Evolutionary conservation across 257 asterid species (phyloP), one percentile per base, ranked within the genome.

Genomic region (Rehmannia glutinosa): DNA sequence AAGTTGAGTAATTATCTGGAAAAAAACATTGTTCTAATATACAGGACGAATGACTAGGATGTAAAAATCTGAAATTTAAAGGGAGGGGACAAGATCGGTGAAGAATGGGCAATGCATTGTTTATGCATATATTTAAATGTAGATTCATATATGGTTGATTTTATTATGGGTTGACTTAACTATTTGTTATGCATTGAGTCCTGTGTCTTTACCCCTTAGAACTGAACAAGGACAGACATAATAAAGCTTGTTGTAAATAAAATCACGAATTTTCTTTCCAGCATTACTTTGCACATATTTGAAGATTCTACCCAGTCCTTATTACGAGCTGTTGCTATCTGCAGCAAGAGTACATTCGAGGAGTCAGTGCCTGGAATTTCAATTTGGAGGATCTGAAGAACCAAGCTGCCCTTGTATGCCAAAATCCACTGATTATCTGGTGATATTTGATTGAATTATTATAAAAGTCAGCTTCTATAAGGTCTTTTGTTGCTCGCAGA

Each of bases 291-390:
- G 33, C 47, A 46, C 50, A 10, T 64, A 42, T 69, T 15, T 51
- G 56, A 43, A 52, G 28, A 46, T 59, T 50, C 28, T 54, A 46
- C 42, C 49, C 45, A 16, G 16, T 35, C 64, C 36, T 47, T 68
- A 52, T 42, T 25, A 11, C 43, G 62, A 67, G 68, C 35, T 65
- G 61, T 45, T 62, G 33, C 49, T 63, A 36, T 76, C 62, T 75
- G 85, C 95, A 91, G 98, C 89, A 87, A 89, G 96, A 91, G 78
- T 91, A 91, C 76, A 91, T 91, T 62, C 89, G 96, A 68, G 98
- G 98, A 77, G 85, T 91, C 80, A 91, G 96, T 66, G 96, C 94
- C 6, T 91, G 98, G 98, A 91, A 91, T 78, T 91, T 91, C 83
- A 82, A 89, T 75, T 84, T 89, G 77, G 96, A 89, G 76, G 96